Conservation (phyloP, 2,329 filamentous ascomycete genomes). For the Periglandula ipomoeae region DNA sequence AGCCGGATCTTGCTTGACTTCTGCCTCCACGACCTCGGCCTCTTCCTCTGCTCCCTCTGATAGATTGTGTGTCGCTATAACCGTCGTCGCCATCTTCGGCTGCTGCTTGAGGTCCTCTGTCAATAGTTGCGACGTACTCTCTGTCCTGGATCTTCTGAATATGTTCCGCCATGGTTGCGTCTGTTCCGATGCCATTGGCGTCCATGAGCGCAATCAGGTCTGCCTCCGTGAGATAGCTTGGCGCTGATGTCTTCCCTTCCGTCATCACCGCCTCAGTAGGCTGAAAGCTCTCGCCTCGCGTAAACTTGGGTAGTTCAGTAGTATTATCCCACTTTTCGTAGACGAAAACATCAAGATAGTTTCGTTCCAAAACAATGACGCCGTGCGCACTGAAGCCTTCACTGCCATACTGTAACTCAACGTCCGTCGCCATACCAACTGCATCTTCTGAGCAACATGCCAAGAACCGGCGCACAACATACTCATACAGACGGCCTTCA, state of each 20-base stretch:
- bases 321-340: conserved; percentile 96
- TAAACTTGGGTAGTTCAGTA: conserved; percentile 70
- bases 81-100: conserved; percentile 32
- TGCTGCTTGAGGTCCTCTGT: conserved; percentile 28
- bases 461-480: conserved; percentile 82
- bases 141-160: conserved; percentile 91
- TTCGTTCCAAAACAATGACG: conserved; percentile 74
- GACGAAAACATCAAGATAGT: conserved; percentile 90
- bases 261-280: conserved; percentile 82
- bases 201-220: conserved; percentile 97
- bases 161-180: conserved; percentile 98
- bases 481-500: conserved; percentile 80
- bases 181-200: conserved; percentile 94
- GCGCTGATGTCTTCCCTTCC: conserved; percentile 82
- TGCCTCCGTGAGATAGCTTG: conserved; percentile 84
- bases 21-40: conserved; percentile 32
- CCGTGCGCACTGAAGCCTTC: conserved; percentile 79
- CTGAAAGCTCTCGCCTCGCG: conserved; percentile 70
- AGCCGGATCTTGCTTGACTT: conserved; percentile 30
- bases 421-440: conserved; percentile 72
- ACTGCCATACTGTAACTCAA: conserved; percentile 75
- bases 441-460: conserved; percentile 96
- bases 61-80: conserved; percentile 1
- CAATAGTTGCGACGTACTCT: conserved; percentile 67
- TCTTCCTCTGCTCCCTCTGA: conserved; percentile 39